Evolutionary conservation across 1,284 basidiomycete genomes (phyloP).

Genomic region (Ganoderma boninense): DNA sequence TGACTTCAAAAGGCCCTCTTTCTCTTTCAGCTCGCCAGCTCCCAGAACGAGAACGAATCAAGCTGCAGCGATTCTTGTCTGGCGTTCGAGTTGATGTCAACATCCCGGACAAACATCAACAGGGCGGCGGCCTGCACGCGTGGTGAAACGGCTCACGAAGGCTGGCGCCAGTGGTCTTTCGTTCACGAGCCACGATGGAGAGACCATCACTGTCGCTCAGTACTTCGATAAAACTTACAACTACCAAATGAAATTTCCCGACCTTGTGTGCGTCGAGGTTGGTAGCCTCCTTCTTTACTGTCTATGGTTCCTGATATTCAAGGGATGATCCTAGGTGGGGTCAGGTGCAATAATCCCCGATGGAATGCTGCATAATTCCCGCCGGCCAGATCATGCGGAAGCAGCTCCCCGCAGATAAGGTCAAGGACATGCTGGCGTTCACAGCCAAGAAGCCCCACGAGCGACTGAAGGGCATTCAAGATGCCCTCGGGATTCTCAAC

Average conservation of each 20-base stretch:
- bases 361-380: conserved; percentile 72
- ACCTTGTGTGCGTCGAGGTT: conserved; percentile 72
- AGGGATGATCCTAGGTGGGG: conserved; percentile 56
- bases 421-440: conserved; percentile 71
- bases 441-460: conserved; percentile 72
- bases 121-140: conserved; percentile 32
- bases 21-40: conserved; percentile 52
- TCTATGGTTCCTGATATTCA: background rate
- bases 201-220: conserved; percentile 61
- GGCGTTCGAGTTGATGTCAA: conserved; percentile 62
- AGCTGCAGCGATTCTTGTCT: conserved; percentile 66
- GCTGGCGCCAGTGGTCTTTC: conserved; percentile 56
- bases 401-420: conserved; percentile 73
- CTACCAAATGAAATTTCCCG: conserved; percentile 59
- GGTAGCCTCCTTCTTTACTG: conserved; percentile 14
- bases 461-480: conserved; percentile 64
- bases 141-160: conserved; percentile 60
- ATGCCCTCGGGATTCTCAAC: conserved; percentile 65
- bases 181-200: conserved; percentile 64
- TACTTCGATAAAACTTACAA: conserved; percentile 65
- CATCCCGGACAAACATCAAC: conserved; percentile 32
- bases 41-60: conserved; percentile 63
- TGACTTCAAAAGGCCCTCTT: conserved; percentile 42
- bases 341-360: conserved; percentile 70
- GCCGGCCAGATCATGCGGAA: conserved; percentile 79